These are phyloP conservation scores for Annulohypoxylon moriforme DNA, from an alignment of 495 filamentous ascomycete genomes.

Conservation along the genomic window DNA sequence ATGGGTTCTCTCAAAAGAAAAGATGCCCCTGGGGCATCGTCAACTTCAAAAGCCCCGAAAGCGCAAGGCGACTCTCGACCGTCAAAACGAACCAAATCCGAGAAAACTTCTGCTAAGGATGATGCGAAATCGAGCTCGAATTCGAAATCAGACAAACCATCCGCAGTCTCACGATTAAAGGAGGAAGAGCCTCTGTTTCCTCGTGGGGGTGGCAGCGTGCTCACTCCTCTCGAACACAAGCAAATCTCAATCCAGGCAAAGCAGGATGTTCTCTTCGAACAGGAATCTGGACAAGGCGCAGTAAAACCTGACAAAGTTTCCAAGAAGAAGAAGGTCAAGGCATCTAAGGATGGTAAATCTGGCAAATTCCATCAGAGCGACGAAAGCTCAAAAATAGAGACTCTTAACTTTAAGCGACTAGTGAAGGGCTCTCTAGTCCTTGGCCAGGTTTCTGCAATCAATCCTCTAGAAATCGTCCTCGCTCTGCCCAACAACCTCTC, in stretches of 20 bases:
- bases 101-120: slow-evolving; percentile 45
- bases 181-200: slow-evolving; percentile 92
- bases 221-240: slow-evolving; percentile 95
- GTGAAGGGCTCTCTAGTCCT: slow-evolving; percentile 86
- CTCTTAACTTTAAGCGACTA: slow-evolving; percentile 90
- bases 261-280: slow-evolving; percentile 92
- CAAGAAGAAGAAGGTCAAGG: slow-evolving; percentile 64
- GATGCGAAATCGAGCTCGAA: slow-evolving; percentile 36
- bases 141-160: slow-evolving; percentile 44
- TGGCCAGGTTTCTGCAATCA: slow-evolving; percentile 86
- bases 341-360: slow-evolving; percentile 64
- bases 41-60: slow-evolving; percentile 52
- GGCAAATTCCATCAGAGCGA: slow-evolving; percentile 57
- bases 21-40: slow-evolving; percentile 56
- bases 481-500: slow-evolving; percentile 91
- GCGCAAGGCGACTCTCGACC: slow-evolving; percentile 50
- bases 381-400: slow-evolving; percentile 77
- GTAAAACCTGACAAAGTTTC: slow-evolving; percentile 58
- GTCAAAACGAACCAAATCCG: slow-evolving; percentile 58
- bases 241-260: slow-evolving; percentile 95
- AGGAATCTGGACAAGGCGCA: slow-evolving; percentile 63
- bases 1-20: slow-evolving; percentile 63
- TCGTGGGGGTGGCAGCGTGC: slow-evolving; percentile 87
- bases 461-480: slow-evolving; percentile 77
- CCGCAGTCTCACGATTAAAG: slow-evolving; percentile 56